Evolutionary conservation across 495 filamentous ascomycete species (phyloP), one percentile per base, ranked within the genome.

Genomic region (Penicillium longicatenatum): DNA sequence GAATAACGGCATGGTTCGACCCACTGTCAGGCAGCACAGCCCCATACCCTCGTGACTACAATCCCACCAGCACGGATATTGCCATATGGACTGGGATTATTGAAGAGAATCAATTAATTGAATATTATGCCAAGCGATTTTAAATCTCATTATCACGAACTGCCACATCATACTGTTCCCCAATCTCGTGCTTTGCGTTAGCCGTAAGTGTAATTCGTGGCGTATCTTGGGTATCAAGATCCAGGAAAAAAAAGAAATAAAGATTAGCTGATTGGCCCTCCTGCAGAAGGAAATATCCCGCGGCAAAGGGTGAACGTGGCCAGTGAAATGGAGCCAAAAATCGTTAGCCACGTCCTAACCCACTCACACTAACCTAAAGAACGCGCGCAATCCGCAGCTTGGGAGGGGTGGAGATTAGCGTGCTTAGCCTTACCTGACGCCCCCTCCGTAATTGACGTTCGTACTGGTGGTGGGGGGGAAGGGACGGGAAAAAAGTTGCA

Each of bases 351-450:
- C 39, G 21, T 53, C 35, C 29, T 41, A 20, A 52, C 21, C 43
- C 50, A 59, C 50, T 22, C 56, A 42, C 44, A 41, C 56, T 49
- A 53, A 53, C 56, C 56, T 31, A 63, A 56, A 59, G 33, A 50
- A 58, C 62, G 62, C 58, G 62, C 62, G 54, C 58, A 54, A 61
- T 61, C 52, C 54, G 60, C 56, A 41, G 46, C 46, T 35, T 14
- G 49, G 44, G 24, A n/a, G 44, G 17, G 10, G 56, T 58, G 56
- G 19, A 17, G 21, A 46, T 48, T 57, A 60, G 49, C 33, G 57
- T 49, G 58, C 58, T 22, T 51, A 35, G 49, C 45, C 22, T 46
- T 44, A 50, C 52, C 52, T 42, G 14, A 44, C 29, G 46, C 52
- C 52, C 55, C 51, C 49, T 57, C 54, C 48, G 30, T 63, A 47